These are phyloP conservation scores for Termitomyces sp. DNA, from an alignment of 768 basidiomycete species.

Conservation along the genomic window DNA sequence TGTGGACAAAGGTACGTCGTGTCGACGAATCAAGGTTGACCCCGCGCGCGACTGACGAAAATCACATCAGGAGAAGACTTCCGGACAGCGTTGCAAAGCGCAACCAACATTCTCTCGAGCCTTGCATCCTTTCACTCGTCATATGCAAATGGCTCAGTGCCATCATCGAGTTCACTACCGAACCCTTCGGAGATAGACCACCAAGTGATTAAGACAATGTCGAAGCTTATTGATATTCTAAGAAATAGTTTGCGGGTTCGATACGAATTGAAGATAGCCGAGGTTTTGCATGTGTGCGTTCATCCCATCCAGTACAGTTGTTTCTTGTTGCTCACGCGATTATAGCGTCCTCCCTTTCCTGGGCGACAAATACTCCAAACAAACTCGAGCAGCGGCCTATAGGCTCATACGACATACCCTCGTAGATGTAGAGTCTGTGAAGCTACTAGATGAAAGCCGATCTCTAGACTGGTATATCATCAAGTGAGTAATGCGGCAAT, in stretches of 20 bases:
- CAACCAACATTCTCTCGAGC: slow-evolving; percentile 51
- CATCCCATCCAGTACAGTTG: neutral
- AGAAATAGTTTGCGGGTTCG: slow-evolving; percentile 70
- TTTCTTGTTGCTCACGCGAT: slow-evolving; percentile 1
- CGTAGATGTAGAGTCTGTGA: slow-evolving; percentile 69
- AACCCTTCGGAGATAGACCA: slow-evolving; percentile 42
- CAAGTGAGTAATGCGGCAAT: slow-evolving; percentile 45
- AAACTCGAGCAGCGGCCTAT: slow-evolving; percentile 79
- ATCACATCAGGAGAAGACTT: slow-evolving; percentile 59
- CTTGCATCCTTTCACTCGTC: slow-evolving; percentile 40
- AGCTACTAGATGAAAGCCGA: slow-evolving; percentile 47
- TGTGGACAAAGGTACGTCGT: slow-evolving; percentile 34
- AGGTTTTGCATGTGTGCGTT: slow-evolving; percentile 72
- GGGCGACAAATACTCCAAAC: slow-evolving; percentile 66
- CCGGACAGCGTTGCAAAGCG: slow-evolving; percentile 64
- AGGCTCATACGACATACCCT: slow-evolving; percentile 75
- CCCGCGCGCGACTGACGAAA: neutral
- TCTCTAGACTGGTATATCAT: slow-evolving; percentile 89
- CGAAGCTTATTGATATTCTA: slow-evolving; percentile 57
- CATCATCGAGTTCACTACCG: slow-evolving; percentile 32
- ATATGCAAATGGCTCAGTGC: slow-evolving; percentile 20
- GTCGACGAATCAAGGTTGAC: neutral
- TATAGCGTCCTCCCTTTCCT: slow-evolving; percentile 73
- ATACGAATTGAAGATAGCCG: slow-evolving; percentile 65
- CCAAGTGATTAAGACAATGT: slow-evolving; percentile 60